Conservation (phyloP, 2,329 filamentous ascomycete species). For the Penicillium brasilianum region DNA sequence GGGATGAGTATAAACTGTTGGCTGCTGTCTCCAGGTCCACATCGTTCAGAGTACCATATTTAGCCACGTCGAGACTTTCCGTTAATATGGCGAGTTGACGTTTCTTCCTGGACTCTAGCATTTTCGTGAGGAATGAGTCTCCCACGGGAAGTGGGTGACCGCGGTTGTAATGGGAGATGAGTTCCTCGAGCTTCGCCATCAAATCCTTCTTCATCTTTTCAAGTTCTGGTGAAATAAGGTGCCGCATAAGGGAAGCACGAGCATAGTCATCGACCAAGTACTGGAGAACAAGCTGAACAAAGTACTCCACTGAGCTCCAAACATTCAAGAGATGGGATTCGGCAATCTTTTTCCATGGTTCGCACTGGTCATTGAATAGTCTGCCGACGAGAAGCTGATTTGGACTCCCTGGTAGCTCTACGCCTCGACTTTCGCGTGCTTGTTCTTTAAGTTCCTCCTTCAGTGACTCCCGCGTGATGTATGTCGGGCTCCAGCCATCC, state of each 20-base stretch:
- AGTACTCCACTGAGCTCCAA: conserved; percentile 31
- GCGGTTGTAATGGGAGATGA: conserved; percentile 28
- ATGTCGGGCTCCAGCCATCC: conserved; percentile 16
- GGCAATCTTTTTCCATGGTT: conserved; percentile 39
- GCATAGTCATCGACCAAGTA: conserved; percentile 33
- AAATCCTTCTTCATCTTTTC: conserved; percentile 26
- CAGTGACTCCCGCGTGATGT: conserved; percentile 9
- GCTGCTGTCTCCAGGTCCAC: background rate
- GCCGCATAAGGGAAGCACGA: conserved; percentile 21
- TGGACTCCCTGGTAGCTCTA: conserved; percentile 43
- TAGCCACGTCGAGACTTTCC: conserved; percentile 3
- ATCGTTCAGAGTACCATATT: background rate
- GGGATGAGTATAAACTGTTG: background rate
- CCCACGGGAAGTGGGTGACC: conserved; percentile 33
- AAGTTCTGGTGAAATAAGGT: conserved; percentile 31
- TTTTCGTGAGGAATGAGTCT: conserved; percentile 15
- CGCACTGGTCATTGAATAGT: conserved; percentile 42
- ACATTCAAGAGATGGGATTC: conserved; percentile 31
- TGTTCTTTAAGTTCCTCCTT: conserved; percentile 36
- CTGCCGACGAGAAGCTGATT: conserved; percentile 42
- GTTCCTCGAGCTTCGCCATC: conserved; percentile 31
- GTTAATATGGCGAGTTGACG: conserved; percentile 17
- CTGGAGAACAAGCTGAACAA: conserved; percentile 32
- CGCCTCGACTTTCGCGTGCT: conserved; percentile 34
- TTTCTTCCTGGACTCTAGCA: conserved; percentile 17